A percentile compares a stretch with the other conserved stretches of the same genome.
phyloP scores from a whole-genome alignment of 805 yeast genomes.

The Candida sanyiensis region DNA sequence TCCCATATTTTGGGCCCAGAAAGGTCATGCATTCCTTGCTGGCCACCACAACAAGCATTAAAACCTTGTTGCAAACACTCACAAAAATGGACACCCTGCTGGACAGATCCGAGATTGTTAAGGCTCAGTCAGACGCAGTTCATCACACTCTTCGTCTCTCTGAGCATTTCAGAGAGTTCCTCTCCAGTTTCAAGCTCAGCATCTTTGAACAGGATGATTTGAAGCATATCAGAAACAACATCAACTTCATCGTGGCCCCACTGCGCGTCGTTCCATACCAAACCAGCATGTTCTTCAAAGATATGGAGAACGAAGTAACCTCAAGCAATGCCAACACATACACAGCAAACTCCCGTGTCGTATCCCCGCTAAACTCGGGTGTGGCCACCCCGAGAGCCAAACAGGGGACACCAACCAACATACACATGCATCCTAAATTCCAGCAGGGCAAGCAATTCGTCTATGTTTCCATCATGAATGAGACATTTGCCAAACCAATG shows the following conservation, averaged over 20 bases:
- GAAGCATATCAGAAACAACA: conserved; percentile 34
- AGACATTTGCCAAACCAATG: conserved; percentile 28
- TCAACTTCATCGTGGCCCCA: conserved; percentile 37
- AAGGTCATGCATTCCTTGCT: conserved; percentile 26
- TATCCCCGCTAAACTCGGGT: conserved; percentile 21
- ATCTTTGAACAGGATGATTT: conserved; percentile 29
- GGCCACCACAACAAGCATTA: conserved; percentile 22
- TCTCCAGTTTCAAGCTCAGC: conserved; percentile 35
- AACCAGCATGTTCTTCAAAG: conserved; percentile 13
- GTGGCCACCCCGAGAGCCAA: conserved; percentile 32
- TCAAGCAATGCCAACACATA: conserved; percentile 4
- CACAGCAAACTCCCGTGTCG: background rate
- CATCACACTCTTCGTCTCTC: conserved; percentile 30
- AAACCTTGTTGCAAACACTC: conserved; percentile 20
- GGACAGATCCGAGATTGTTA: conserved; percentile 16
- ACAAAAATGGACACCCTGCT: conserved; percentile 8
- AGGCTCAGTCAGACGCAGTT: conserved; percentile 29
- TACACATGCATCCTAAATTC: conserved; percentile 7
- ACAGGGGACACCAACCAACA: background rate
- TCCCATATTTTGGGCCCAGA: conserved; percentile 38
- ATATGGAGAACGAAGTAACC: background rate
- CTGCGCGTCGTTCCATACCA: conserved; percentile 35
- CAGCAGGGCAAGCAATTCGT: conserved; percentile 12
- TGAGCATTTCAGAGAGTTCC: conserved; percentile 38
- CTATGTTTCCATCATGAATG: conserved; percentile 28